Evolutionary conservation across 228 moss, liverwort and hornwort species (phyloP).

Genomic region (Sphagnum fallax): DNA sequence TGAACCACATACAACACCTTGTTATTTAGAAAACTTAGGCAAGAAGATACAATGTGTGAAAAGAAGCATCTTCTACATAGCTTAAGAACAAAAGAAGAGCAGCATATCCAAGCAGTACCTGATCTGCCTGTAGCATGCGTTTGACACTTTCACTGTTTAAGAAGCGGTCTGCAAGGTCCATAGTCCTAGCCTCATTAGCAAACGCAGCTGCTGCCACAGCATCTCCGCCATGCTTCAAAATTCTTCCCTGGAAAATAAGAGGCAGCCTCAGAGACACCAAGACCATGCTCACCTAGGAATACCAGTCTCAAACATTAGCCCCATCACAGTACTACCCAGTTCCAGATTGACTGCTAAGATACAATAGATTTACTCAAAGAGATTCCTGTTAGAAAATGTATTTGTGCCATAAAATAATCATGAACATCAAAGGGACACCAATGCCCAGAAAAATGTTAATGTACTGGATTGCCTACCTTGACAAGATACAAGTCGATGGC

Average conservation of each 20-base stretch:
- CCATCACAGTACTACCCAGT: too few relatives aligned
- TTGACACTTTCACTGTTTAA: constrained; percentile 97
- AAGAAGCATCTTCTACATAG: too few relatives aligned
- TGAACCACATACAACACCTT: constrained; percentile 3
- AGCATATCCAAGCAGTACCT: constrained; percentile 21
- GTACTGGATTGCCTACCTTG: constrained; percentile 32
- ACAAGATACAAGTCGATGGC: constrained; percentile 92
- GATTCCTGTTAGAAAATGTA: too few relatives aligned
- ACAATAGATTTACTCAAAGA: too few relatives aligned
- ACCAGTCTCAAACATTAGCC: too few relatives aligned
- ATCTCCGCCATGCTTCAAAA: constrained; percentile 93
- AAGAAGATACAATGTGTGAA: too few relatives aligned
- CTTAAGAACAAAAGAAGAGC: background rate
- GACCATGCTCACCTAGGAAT: too few relatives aligned
- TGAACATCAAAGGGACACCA: too few relatives aligned
- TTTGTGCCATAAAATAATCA: too few relatives aligned
- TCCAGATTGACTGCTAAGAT: too few relatives aligned
- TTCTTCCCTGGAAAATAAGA: constrained; percentile 58
- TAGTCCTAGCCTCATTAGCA: constrained; percentile 90
- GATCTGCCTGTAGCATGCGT: constrained; percentile 97
- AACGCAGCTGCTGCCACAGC: constrained; percentile 73
- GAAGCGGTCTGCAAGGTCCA: constrained; percentile 96
- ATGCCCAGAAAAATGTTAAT: background rate
- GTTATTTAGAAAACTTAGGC: too few relatives aligned
- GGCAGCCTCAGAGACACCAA: too few relatives aligned